Evolutionary conservation across 1,284 basidiomycete genomes (phyloP), one percentile per base, ranked within the genome.

Genomic region (Boletus mariae): DNA sequence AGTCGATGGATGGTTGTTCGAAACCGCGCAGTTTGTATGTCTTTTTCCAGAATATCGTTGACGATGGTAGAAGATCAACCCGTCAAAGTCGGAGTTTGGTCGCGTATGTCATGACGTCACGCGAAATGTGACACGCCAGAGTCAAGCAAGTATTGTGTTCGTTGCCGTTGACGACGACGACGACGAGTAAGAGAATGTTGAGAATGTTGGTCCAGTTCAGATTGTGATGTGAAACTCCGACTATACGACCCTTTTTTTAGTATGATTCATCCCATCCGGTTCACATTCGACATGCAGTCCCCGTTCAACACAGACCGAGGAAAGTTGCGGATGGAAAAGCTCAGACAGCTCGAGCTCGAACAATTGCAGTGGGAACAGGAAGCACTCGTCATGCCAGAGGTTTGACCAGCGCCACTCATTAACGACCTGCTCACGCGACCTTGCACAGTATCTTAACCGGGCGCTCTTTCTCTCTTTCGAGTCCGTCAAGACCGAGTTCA

Each of bases 351-450:
- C 13, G 76, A 80, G 50, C 71, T 74, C 9, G 78, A 80, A 55
- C 70, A 69, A 40, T 75, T 80, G 54, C 71, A 76, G 55, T 69
- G 52, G 79, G 78, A 80, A 15, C 70, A 71, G 17, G 76, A 79
- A 12, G 79, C 77, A 0, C 64, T 80, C 32, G 71, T 72, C 56
- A 73, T 80, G 71, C 79, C 78, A 35, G 77, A 79, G 68, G 78
- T 80, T 42, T 11, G 59, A 5, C 15, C 17, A 9, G 9, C 31
- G 5, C 23, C 32, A 12, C 3, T 1, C 25, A 4, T 26, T 3
- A 3, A 17, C 3, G n/a, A 13, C 25, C 13, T 32, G 26, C 52
- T 56, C 55, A 57, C 52, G 11, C 53, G 37, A 53, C 54, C 35
- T 23, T 7, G 32, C 0, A 58, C 17, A 79, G 77, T 75, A 75